Percentiles rank a stretch among this genome's conserved stretches.
Conservation (phyloP, 2,329 filamentous ascomycete genomes). For the Elsinoe arachidis region DNA sequence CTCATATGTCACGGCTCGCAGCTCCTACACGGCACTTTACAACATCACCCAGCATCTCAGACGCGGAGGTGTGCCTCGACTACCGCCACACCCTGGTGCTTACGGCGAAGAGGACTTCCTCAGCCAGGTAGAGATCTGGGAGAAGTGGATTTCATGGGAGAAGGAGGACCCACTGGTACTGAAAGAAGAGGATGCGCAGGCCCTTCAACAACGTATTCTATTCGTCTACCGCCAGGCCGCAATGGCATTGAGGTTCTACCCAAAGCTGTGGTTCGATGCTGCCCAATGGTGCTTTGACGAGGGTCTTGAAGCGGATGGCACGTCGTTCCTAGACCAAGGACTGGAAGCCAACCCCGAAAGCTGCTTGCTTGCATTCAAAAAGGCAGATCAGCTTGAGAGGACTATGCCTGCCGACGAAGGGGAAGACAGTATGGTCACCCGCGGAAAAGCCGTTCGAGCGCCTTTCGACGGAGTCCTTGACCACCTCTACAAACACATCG, state of each 20-base stretch:
- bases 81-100: slow-evolving; percentile 78
- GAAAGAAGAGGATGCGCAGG: slow-evolving; percentile 66
- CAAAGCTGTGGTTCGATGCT: slow-evolving; percentile 91
- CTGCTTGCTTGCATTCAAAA: slow-evolving; percentile 78
- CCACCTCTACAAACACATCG: slow-evolving; percentile 77
- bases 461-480: slow-evolving; percentile 78
- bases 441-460: slow-evolving; percentile 66
- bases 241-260: slow-evolving; percentile 90
- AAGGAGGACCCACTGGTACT: slow-evolving; percentile 85
- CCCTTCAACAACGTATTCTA: slow-evolving; percentile 69
- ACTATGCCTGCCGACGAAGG: slow-evolving; percentile 62
- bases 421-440: slow-evolving; percentile 55
- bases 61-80: slow-evolving; percentile 66
- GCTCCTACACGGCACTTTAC: slow-evolving; percentile 80
- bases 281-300: slow-evolving; percentile 87
- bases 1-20: slow-evolving; percentile 91
- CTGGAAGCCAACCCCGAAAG: slow-evolving; percentile 89
- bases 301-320: slow-evolving; percentile 60
- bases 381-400: slow-evolving; percentile 77
- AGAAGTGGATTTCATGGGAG: slow-evolving; percentile 91
- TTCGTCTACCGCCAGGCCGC: slow-evolving; percentile 90
- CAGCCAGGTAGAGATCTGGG: slow-evolving; percentile 82
- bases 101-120: slow-evolving; percentile 78
- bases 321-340: slow-evolving; percentile 72
- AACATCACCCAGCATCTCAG: slow-evolving; percentile 72